Conservation (phyloP, 2,329 filamentous ascomycete genomes). For the Claviceps cyperi region DNA sequence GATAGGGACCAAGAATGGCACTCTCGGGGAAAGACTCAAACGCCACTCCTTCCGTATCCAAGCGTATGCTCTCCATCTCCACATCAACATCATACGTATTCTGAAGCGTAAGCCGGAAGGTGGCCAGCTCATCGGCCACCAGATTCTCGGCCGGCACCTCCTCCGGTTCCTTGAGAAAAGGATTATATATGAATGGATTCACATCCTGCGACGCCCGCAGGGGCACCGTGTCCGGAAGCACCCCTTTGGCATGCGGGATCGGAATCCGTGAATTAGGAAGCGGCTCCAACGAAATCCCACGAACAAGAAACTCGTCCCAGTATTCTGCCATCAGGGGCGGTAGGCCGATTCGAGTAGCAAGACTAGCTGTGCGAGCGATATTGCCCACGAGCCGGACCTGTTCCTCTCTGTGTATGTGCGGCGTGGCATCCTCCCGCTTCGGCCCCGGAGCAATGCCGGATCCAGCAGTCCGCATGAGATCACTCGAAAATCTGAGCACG, state of each 20-base stretch:
- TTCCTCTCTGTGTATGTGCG: constrained; percentile 64
- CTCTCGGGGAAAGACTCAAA: constrained; percentile 53
- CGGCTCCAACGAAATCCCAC: constrained; percentile 58
- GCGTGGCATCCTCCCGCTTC: constrained; percentile 52
- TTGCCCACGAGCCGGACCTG: constrained; percentile 74
- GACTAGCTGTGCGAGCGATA: constrained; percentile 66
- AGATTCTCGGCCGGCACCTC: constrained; percentile 52
- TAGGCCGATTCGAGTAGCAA: constrained; percentile 63
- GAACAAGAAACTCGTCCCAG: constrained; percentile 91
- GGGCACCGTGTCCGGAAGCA: constrained; percentile 35
- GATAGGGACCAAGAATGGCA: constrained; percentile 63
- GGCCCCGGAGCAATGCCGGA: constrained; percentile 62
- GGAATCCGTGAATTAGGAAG: constrained; percentile 44
- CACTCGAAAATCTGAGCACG: constrained; percentile 74
- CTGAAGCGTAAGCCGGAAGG: constrained; percentile 72
- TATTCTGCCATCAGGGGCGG: constrained; percentile 64
- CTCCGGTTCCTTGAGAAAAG: constrained; percentile 59
- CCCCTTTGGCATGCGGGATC: constrained; percentile 46
- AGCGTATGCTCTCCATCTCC: constrained; percentile 66
- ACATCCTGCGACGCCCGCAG: constrained; percentile 43
- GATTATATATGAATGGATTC: constrained; percentile 91
- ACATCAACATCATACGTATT: constrained; percentile 92
- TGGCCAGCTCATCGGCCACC: constrained; percentile 63
- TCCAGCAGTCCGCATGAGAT: constrained; percentile 69
- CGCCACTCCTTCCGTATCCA: constrained; percentile 59